phyloP scores from a whole-genome alignment of 208 protist genomes.

The Trypanosomatidae sp. region DNA sequence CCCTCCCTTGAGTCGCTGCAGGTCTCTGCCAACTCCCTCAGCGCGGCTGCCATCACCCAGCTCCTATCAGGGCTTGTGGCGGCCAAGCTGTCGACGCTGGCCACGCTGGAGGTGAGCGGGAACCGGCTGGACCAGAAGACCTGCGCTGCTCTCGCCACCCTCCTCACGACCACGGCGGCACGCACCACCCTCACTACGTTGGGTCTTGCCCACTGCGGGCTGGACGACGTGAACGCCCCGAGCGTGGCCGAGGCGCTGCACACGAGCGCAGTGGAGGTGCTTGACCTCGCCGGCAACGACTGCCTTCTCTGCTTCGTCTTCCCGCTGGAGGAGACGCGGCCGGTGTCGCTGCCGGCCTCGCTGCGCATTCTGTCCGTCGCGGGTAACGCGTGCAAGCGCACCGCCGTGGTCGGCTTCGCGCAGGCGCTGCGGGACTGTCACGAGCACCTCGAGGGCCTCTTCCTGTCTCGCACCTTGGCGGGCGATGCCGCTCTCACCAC shows the following conservation, averaged over 20 bases:
- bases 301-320: conserved; percentile 38
- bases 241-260: conserved; percentile 20
- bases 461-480: conserved; percentile 37
- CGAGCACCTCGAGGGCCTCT: conserved; percentile 43
- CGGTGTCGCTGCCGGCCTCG: conserved; percentile 33
- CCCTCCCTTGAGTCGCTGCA: conserved; percentile 22
- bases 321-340: conserved; percentile 2
- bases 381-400: conserved; percentile 38
- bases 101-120: conserved; percentile 19
- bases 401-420: conserved; percentile 31
- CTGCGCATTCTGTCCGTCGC: conserved; percentile 44
- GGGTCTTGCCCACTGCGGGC: conserved; percentile 18
- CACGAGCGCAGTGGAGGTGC: conserved; percentile 17
- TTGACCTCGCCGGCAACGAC: conserved; percentile 49
- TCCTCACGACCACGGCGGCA: conserved; percentile 13
- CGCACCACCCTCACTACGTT: conserved; percentile 17
- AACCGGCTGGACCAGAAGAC: conserved; percentile 16
- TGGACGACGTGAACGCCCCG: conserved; percentile 13
- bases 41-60: conserved; percentile 8
- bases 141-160: conserved; percentile 6
- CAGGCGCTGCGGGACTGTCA: conserved; percentile 27
- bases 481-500: conserved; percentile 33
- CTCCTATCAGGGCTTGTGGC: conserved; percentile 8
- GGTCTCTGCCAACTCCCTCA: conserved; percentile 30
- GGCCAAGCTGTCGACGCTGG: conserved; percentile 5